A percentile compares a stretch with the other conserved stretches of the same genome.
Conservation (phyloP, 1,284 basidiomycete genomes). For the Marasmius sp. region DNA sequence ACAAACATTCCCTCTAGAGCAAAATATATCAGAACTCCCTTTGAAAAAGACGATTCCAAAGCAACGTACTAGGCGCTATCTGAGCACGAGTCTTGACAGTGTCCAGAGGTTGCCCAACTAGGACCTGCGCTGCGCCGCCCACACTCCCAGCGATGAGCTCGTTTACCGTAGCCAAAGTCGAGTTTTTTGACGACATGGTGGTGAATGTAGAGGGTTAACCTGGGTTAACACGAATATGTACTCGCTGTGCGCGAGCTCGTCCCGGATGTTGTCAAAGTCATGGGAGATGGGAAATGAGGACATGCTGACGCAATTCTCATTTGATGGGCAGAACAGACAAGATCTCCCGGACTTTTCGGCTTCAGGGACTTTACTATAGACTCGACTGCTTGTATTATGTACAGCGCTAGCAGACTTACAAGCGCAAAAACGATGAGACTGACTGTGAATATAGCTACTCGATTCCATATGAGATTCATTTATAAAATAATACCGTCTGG, state of each 20-base stretch:
- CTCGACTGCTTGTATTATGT: no score
- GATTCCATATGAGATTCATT: no score
- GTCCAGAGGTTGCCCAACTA: constrained; percentile 66
- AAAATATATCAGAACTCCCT: background rate
- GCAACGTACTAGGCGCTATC: constrained; percentile 41
- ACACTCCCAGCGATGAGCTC: constrained; percentile 54
- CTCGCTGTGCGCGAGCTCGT: background rate
- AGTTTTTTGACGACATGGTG: constrained; percentile 8
- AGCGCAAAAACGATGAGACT: no score
- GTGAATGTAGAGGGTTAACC: background rate
- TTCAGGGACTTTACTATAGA: no score
- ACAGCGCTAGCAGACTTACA: no score
- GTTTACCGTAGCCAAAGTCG: constrained; percentile 33
- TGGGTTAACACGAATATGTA: no score
- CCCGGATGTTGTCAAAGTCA: background rate
- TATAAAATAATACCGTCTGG: no score
- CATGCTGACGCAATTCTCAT: constrained; percentile 6
- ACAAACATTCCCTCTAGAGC: constrained; percentile 77
- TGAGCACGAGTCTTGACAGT: constrained; percentile 60
- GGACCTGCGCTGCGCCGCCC: constrained; percentile 49
- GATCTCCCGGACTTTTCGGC: no score
- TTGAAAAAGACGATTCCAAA: background rate
- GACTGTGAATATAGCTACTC: no score
- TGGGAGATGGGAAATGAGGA: constrained; percentile 5
- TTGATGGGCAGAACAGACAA: no score